phyloP scores from a whole-genome alignment of 306 rosid species.

The Luffa acutangula region DNA sequence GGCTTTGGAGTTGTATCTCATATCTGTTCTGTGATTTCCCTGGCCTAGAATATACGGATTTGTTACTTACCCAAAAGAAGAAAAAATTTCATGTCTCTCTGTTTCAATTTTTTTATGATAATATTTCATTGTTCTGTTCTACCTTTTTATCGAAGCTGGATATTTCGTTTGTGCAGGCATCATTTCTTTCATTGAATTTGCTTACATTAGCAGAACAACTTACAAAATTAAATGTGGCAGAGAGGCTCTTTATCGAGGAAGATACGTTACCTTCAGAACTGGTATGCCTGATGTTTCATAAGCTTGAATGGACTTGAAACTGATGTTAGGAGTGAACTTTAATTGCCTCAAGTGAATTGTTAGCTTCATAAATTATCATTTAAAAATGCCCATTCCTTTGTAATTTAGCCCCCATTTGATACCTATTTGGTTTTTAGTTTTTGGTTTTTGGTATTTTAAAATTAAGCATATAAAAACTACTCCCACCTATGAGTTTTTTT shows the following conservation, averaged over 20 bases:
- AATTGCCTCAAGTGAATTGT: neutral
- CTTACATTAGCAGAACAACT: slow-evolving; percentile 57
- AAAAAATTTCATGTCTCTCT: neutral
- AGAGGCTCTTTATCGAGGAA: slow-evolving; percentile 70
- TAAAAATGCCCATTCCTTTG: neutral
- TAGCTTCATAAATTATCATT: neutral
- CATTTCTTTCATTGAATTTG: slow-evolving; percentile 74
- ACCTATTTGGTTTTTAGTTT: no score
- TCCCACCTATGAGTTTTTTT: no score
- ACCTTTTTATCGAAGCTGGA: slow-evolving; percentile 1
- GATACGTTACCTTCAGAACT: slow-evolving; percentile 55
- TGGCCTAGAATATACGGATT: neutral
- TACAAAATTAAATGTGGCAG: slow-evolving; percentile 44
- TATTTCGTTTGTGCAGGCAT: slow-evolving; percentile 36
- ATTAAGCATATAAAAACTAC: no score
- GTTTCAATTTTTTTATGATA: neutral
- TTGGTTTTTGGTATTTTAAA: no score
- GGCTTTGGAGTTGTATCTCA: neutral
- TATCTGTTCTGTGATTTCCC: neutral
- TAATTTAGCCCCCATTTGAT: neutral
- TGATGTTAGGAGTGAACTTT: neutral
- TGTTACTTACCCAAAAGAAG: neutral
- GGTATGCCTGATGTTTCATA: slow-evolving; percentile 41
- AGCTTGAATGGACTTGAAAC: neutral
- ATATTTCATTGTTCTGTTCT: slow-evolving; percentile 3